Evolutionary conservation across 257 asterid genomes (phyloP), one percentile per base, ranked within the genome.

Genomic region (Primulina tabacum): DNA sequence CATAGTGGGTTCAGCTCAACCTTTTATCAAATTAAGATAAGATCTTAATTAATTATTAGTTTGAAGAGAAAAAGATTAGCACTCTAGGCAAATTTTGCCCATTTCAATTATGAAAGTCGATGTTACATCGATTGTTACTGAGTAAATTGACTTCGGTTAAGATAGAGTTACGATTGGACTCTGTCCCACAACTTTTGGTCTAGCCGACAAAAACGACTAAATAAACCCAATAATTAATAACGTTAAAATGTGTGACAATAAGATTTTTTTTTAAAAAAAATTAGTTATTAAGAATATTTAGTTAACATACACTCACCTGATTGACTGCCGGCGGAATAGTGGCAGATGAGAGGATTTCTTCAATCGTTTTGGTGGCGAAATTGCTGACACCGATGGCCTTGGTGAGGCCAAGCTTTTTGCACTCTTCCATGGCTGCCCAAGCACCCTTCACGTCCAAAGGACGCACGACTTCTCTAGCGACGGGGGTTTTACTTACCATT

Each of bases 341-440:
- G 60, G 94, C 94, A 29, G 61, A 14, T 7, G 73, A 64, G 60
- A 87, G 78, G 28, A 87, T 57, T 5, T 79, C 65, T 5, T 75
- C 62, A 7, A 87, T 65, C 50, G 16, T 76, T 33, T 78, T 82
- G 76, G 76, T 73, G 20, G 90, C 75, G 81, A 87, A 87, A 78
- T 89, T 89, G 56, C 96, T 85, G 7, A 89, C 87, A 21, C 94
- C 94, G 24, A 89, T 86, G n/a, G 77, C 90, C 71, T 84, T 85
- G 3, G 94, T 68, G 40, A 87, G 82, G 40, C 94, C 96, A 40
- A 83, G 80, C 3, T 70, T 78, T 60, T 66, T 62, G 71, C 91
- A 83, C 71, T 83, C 87, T 75, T 89, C 96, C 96, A 89, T 87
- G 20, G 73, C 85, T 79, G 78, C 82, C 96, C 96, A 89, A 7